Evolutionary conservation across 2,329 filamentous ascomycete species (phyloP).

Genomic region (Penicillium sp.): DNA sequence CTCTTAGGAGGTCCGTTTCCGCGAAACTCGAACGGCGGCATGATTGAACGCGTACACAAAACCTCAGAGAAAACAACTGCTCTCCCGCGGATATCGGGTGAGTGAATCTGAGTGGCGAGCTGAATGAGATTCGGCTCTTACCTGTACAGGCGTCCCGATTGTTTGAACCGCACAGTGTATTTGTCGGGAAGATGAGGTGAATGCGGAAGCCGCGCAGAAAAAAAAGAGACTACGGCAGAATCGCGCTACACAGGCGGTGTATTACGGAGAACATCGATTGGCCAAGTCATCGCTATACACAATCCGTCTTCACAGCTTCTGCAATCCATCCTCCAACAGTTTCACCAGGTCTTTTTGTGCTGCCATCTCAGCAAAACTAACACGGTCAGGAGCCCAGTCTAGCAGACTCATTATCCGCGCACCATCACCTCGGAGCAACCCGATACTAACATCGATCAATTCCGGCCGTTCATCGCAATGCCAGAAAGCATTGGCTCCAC

Average conservation of each 20-base stretch:
- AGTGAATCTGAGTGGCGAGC: too few relatives aligned
- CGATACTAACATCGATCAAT: slow-evolving; percentile 61
- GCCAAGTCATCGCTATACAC: neutral
- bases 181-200: neutral
- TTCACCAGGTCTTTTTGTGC: slow-evolving; percentile 30
- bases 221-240: slow-evolving; percentile 12
- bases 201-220: neutral
- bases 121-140: too few relatives aligned
- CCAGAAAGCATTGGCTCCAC: slow-evolving; percentile 64
- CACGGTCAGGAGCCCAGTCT: slow-evolving; percentile 56
- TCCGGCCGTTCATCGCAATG: slow-evolving; percentile 50
- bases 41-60: neutral
- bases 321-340: slow-evolving; percentile 25
- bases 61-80: neutral
- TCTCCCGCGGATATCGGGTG: neutral
- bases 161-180: neutral
- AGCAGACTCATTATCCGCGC: slow-evolving; percentile 57
- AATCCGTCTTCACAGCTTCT: neutral
- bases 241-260: neutral
- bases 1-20: slow-evolving; percentile 3
- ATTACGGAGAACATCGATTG: neutral
- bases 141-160: too few relatives aligned
- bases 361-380: slow-evolving; percentile 58
- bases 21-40: slow-evolving; percentile 19
- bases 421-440: slow-evolving; percentile 52